Evolutionary conservation across 352 stramenopile species (phyloP).

Genomic region (Thalassiosira mediterranea): DNA sequence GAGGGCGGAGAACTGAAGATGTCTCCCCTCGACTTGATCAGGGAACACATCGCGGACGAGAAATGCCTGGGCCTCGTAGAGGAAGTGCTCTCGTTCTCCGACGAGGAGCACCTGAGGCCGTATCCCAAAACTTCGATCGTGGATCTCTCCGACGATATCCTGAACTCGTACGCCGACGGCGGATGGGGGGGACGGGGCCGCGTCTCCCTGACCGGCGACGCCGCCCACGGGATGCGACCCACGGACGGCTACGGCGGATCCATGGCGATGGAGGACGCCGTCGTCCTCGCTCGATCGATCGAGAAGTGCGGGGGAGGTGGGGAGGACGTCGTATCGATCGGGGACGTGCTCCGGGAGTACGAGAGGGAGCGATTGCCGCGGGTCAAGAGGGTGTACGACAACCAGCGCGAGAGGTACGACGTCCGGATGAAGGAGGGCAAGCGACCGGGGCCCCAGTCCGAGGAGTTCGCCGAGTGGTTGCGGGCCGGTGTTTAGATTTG

Average conservation of each 20-base stretch:
- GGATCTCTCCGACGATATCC: slow-evolving; percentile 13
- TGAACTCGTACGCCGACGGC: no score
- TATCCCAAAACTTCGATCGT: slow-evolving; percentile 16
- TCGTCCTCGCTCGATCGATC: slow-evolving; percentile 41
- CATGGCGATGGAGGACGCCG: slow-evolving; percentile 71
- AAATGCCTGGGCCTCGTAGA: no score
- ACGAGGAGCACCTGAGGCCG: slow-evolving; percentile 14
- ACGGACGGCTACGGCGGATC: slow-evolving; percentile 59
- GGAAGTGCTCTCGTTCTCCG: slow-evolving; percentile 1
- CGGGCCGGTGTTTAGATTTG: no score
- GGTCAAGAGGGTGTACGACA: slow-evolving; percentile 21
- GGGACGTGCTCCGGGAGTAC: slow-evolving; percentile 9
- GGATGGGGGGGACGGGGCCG: slow-evolving; percentile 40
- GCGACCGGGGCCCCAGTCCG: no score
- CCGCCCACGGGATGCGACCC: slow-evolving; percentile 60
- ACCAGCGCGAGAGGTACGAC: no score
- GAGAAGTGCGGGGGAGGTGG: neutral
- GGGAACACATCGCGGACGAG: slow-evolving; percentile 12
- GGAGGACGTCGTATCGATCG: slow-evolving; percentile 1
- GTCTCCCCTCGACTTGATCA: slow-evolving; percentile 16
- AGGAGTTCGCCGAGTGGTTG: no score
- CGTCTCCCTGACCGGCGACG: slow-evolving; percentile 64
- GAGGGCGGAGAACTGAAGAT: neutral
- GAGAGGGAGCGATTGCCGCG: slow-evolving; percentile 19
- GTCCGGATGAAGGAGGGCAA: no score